Conservation (phyloP, 2,329 filamentous ascomycete genomes). For the Aaosphaeria pasadenensis region DNA sequence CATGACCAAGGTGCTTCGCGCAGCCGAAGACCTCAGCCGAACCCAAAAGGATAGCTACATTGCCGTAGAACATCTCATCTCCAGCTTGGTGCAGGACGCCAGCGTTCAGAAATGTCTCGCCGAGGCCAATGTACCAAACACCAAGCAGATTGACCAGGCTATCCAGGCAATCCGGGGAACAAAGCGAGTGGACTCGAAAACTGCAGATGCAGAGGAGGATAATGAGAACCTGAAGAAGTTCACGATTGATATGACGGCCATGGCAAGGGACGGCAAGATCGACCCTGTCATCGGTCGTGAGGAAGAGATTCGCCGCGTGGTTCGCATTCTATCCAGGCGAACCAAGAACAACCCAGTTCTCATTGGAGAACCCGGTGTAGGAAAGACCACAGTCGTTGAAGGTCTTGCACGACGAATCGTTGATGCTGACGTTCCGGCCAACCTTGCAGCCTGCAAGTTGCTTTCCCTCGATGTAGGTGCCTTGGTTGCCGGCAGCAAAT, state of each 20-base stretch:
- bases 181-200: conserved; percentile 91
- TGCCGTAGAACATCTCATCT: conserved; percentile 91
- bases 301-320: conserved; percentile 88
- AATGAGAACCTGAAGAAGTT: conserved; percentile 97
- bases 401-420: conserved; percentile 93
- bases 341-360: conserved; percentile 99
- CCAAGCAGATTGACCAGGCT: conserved; percentile 87
- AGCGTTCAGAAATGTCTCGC: conserved; percentile 70
- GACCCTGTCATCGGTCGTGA: conserved; percentile 96
- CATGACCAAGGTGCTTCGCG: conserved; percentile 77
- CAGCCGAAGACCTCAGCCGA: conserved; percentile 86
- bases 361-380: conserved; percentile 96
- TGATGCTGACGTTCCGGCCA: conserved; percentile 94
- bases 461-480: conserved; percentile 94
- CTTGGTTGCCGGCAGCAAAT: conserved; percentile 95
- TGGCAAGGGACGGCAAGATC: conserved; percentile 96
- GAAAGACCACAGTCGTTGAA: conserved; percentile 97
- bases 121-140: conserved; percentile 87
- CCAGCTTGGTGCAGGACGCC: conserved; percentile 75
- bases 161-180: conserved; percentile 89
- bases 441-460: conserved; percentile 87
- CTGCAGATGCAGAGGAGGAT: conserved; percentile 86
- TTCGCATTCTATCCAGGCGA: conserved; percentile 85
- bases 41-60: conserved; percentile 97
- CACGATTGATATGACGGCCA: conserved; percentile 95